A percentile compares a stretch with the other conserved stretches of the same genome.
phyloP scores from a whole-genome alignment of 2,329 filamentous ascomycete genomes.

The Kalmusia sp. region DNA sequence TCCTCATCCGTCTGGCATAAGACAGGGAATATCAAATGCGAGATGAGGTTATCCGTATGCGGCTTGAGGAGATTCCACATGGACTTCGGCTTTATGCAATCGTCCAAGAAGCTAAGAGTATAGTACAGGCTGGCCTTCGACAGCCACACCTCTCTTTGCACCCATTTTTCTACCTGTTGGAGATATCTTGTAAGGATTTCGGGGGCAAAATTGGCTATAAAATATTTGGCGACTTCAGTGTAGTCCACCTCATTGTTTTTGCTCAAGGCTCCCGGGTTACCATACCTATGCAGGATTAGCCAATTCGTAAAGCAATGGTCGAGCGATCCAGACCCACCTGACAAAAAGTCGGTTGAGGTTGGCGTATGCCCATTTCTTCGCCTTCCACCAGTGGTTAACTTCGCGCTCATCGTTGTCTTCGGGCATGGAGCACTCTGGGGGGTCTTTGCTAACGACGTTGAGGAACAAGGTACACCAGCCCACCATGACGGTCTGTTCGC shows the following conservation, averaged over 20 bases:
- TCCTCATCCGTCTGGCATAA: constrained; percentile 92
- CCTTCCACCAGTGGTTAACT: constrained; percentile 98
- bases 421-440: constrained; percentile 78
- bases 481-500: constrained; percentile 82
- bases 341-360: constrained; percentile 97
- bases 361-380: constrained; percentile 99
- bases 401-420: constrained; percentile 87
- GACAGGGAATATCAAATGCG: constrained; percentile 94
- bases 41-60: constrained; percentile 90
- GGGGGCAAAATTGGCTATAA: constrained; percentile 89
- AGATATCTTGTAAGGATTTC: constrained; percentile 97
- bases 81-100: constrained; percentile 94
- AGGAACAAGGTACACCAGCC: constrained; percentile 97
- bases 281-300: constrained; percentile 71
- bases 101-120: constrained; percentile 92
- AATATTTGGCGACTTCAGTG: constrained; percentile 84
- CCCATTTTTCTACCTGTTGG: constrained; percentile 95
- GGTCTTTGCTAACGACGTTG: constrained; percentile 83
- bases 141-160: constrained; percentile 90
- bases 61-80: constrained; percentile 96
- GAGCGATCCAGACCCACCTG: constrained; percentile 61
- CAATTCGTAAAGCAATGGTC: not conserved
- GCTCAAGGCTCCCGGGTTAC: constrained; percentile 79
- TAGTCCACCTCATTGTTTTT: constrained; percentile 79
- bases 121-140: constrained; percentile 94